These are phyloP conservation scores for Macrocybe gigantea DNA, from an alignment of 768 basidiomycete genomes.

Conservation along the genomic window DNA sequence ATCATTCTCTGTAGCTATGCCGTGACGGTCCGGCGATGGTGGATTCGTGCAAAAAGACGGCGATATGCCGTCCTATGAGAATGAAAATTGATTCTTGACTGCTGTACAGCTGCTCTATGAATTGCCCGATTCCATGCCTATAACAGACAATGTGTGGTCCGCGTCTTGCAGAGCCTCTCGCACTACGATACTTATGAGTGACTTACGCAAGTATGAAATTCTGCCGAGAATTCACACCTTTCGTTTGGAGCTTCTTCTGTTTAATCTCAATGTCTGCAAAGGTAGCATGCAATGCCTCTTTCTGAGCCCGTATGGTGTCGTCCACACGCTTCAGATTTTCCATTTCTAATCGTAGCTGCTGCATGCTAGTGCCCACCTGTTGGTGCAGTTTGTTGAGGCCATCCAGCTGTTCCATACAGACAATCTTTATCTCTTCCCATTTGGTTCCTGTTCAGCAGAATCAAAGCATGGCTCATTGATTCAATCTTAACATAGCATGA, in stretches of 20 bases:
- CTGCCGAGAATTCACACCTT: conserved; percentile 25
- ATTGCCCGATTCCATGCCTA: too few species aligned
- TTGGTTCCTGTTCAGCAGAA: conserved; percentile 38
- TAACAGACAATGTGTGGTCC: conserved; percentile 10
- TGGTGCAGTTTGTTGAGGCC: conserved; percentile 52
- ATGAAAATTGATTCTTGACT: background rate
- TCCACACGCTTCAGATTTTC: conserved; percentile 38
- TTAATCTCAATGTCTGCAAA: conserved; percentile 38
- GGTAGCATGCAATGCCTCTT: conserved; percentile 29
- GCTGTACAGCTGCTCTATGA: too few species aligned
- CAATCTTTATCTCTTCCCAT: conserved; percentile 50
- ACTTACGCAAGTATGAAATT: background rate
- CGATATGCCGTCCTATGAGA: conserved; percentile 16
- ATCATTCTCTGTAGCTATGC: conserved; percentile 41
- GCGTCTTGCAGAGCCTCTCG: conserved; percentile 37
- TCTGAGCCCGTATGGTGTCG: conserved; percentile 33
- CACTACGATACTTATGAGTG: conserved; percentile 18
- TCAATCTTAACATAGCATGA: background rate
- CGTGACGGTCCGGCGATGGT: conserved; percentile 55
- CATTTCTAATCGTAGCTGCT: conserved; percentile 36
- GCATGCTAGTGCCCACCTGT: conserved; percentile 42
- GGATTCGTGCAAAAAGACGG: conserved; percentile 45
- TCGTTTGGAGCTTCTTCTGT: conserved; percentile 33
- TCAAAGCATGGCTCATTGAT: background rate
- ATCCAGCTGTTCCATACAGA: conserved; percentile 57